phyloP scores from a whole-genome alignment of 345 rosid species.

The Isatis tinctoria region DNA sequence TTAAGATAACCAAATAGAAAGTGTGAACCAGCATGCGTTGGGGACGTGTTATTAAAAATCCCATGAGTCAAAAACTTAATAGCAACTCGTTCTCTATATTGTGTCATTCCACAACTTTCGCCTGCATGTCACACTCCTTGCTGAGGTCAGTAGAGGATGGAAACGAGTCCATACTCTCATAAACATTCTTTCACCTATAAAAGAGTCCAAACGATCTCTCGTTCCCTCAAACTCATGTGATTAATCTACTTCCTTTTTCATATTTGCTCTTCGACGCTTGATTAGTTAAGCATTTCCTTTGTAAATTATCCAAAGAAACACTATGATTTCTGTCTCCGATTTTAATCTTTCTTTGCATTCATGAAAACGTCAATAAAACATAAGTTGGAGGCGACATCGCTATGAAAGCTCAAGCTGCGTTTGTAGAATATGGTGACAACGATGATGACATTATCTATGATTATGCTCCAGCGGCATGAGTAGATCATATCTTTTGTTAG shows the following conservation, averaged over 20 bases:
- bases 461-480: slow-evolving; percentile 20
- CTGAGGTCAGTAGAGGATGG: no score
- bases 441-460: slow-evolving; percentile 14
- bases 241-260: no score
- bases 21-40: no score
- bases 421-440: neutral
- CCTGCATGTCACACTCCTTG: no score
- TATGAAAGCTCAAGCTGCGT: neutral
- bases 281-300: neutral
- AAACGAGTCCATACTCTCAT: no score
- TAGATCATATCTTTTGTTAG: neutral
- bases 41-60: no score
- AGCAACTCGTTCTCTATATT: no score
- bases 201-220: neutral
- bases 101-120: no score
- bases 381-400: neutral
- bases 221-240: neutral
- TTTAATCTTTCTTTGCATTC: neutral
- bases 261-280: no score
- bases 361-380: neutral
- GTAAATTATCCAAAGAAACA: neutral
- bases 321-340: neutral
- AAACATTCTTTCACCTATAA: neutral
- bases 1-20: no score
- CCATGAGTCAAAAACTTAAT: no score